phyloP scores from a whole-genome alignment of 164 flowering plant genomes.

The Nelumbo lutea region DNA sequence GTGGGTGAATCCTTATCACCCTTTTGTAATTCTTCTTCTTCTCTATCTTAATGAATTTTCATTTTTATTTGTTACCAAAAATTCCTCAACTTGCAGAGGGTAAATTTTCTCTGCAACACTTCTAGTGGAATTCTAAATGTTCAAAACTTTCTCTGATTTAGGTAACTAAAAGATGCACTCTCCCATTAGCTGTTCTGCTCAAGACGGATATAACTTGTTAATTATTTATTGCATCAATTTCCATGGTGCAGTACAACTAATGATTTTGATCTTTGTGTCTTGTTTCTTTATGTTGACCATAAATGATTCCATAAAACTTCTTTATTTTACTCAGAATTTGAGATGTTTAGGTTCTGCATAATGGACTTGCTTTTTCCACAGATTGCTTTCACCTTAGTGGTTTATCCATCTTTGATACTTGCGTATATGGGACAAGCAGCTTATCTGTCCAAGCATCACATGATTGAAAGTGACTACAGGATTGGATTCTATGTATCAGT shows the following conservation, averaged over 20 bases:
- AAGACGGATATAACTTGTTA: neutral
- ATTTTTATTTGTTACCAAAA: neutral
- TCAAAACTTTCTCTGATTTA: neutral
- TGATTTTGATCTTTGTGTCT: neutral
- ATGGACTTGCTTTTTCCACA: constrained; percentile 23
- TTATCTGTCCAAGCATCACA: constrained; percentile 64
- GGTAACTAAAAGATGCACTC: neutral
- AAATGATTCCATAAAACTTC: neutral
- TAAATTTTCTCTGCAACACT: neutral
- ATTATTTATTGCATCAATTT: no score
- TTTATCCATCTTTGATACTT: constrained; percentile 77
- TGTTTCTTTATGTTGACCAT: neutral
- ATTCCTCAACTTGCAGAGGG: neutral
- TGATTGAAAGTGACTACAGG: constrained; percentile 25
- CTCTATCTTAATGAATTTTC: neutral
- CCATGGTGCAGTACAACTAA: neutral
- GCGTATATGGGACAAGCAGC: constrained; percentile 98
- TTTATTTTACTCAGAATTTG: neutral
- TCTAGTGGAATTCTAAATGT: neutral
- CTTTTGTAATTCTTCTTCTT: no score
- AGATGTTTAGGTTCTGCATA: neutral
- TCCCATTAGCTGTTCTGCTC: neutral
- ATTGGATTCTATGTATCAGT: constrained; percentile 87
- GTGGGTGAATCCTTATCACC: no score
- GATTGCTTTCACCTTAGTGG: constrained; percentile 83